A percentile compares a stretch with the other conserved stretches of the same genome.
Conservation (phyloP, 2,329 filamentous ascomycete species). For the Acrocalymma vagum region DNA sequence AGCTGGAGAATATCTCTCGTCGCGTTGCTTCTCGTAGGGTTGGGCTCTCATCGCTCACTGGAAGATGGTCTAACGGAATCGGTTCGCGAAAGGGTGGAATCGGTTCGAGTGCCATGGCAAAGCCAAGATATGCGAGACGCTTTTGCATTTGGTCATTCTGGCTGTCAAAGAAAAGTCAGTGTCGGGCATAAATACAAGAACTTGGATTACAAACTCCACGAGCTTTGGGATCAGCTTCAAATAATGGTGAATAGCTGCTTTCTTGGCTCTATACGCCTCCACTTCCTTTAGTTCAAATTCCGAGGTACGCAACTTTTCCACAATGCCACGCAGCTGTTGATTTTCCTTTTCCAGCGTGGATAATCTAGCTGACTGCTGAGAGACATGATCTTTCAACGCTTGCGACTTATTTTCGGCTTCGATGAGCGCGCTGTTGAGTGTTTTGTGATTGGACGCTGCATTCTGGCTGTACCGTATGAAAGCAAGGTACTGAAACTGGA, state of each 20-base stretch:
- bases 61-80: too few relatives aligned
- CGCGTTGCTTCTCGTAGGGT: conserved; percentile 1
- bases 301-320: conserved; percentile 15
- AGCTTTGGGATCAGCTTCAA: conserved; percentile 35
- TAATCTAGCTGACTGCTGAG: conserved; percentile 43
- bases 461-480: conserved; percentile 37
- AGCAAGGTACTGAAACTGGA: conserved; percentile 57
- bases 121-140: conserved; percentile 36
- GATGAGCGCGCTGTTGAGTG: conserved; percentile 15
- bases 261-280: conserved; percentile 26
- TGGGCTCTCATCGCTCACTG: neutral
- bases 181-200: too few relatives aligned
- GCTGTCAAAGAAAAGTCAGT: conserved; percentile 30
- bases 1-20: conserved; percentile 30
- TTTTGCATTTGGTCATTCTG: conserved; percentile 40
- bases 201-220: conserved; percentile 28
- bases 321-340: conserved; percentile 3
- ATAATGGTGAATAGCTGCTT: conserved; percentile 36
- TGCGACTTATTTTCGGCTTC: conserved; percentile 33
- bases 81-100: conserved; percentile 33
- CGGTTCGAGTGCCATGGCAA: conserved; percentile 35
- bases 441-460: conserved; percentile 27
- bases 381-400: conserved; percentile 42
- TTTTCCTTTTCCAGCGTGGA: conserved; percentile 22
- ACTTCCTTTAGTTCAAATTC: conserved; percentile 27